phyloP scores from a whole-genome alignment of 2,329 filamentous ascomycete genomes.

The Pleurostoma richardsiae region DNA sequence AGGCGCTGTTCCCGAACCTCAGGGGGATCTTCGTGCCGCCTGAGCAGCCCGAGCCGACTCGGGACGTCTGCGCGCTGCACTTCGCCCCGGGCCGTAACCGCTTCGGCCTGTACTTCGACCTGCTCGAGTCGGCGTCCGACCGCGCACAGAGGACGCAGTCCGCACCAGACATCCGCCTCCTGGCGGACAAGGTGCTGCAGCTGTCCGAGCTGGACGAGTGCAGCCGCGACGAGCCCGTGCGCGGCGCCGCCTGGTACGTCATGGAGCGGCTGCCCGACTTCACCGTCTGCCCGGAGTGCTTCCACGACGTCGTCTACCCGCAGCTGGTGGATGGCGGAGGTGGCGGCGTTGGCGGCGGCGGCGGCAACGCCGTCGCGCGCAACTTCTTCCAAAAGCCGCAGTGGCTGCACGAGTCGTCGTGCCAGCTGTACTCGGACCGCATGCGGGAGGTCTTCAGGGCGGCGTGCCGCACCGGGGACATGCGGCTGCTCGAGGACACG shows the following conservation, averaged over 20 bases:
- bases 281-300: slow-evolving; percentile 85
- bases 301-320: slow-evolving; percentile 72
- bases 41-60: slow-evolving; percentile 38
- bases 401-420: slow-evolving; percentile 51
- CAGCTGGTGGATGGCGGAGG: slow-evolving; percentile 42
- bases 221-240: slow-evolving; percentile 54
- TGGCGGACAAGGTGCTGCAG: slow-evolving; percentile 60
- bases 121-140: slow-evolving; percentile 53
- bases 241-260: slow-evolving; percentile 68
- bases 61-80: slow-evolving; percentile 64
- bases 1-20: slow-evolving; percentile 69
- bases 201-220: slow-evolving; percentile 59
- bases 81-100: slow-evolving; percentile 45
- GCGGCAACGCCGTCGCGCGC: slow-evolving; percentile 40
- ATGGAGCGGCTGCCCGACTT: slow-evolving; percentile 72
- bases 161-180: slow-evolving; percentile 51
- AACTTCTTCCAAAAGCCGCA: slow-evolving; percentile 61
- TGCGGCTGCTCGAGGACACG: slow-evolving; percentile 54
- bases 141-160: slow-evolving; percentile 35
- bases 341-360: slow-evolving; percentile 21
- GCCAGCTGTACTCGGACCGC: slow-evolving; percentile 74
- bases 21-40: slow-evolving; percentile 58
- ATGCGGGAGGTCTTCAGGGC: slow-evolving; percentile 72
- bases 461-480: slow-evolving; percentile 62
- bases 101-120: slow-evolving; percentile 56